Percentiles rank a stretch among this genome's conserved stretches.
Evolutionary conservation across 371 early-diverging fungal genomes (phyloP).

Genomic region (Funneliformis caledonium): DNA sequence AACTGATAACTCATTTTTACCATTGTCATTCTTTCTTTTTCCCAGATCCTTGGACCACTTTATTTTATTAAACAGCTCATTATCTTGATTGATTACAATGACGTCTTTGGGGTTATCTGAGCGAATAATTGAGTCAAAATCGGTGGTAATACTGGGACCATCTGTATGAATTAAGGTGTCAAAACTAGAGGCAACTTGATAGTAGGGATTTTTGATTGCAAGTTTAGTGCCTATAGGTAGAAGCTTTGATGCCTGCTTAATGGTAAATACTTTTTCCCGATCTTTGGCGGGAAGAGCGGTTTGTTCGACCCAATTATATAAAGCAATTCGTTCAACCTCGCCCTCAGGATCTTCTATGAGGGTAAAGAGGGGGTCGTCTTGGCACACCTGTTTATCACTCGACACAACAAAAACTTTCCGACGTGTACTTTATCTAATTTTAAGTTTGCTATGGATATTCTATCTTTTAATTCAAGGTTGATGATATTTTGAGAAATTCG

Average conservation of each 20-base stretch:
- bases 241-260: neutral
- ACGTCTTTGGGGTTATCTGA: slow-evolving; percentile 12
- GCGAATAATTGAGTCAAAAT: neutral
- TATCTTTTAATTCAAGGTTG: neutral
- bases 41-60: neutral
- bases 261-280: neutral
- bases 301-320: neutral
- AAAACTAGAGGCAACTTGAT: neutral
- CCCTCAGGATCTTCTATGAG: slow-evolving; percentile 20
- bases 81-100: neutral
- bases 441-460: slow-evolving; percentile 6
- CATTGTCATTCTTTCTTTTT: neutral
- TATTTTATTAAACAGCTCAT: neutral
- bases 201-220: neutral
- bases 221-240: neutral
- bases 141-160: neutral
- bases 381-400: neutral
- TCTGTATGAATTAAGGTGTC: neutral
- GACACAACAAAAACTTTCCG: neutral
- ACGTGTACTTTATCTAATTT: neutral
- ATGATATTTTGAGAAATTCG: neutral
- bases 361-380: neutral
- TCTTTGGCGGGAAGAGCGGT: neutral
- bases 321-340: neutral
- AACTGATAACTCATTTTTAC: neutral